Conservation (phyloP, 331 rosid genomes). For the Quercus lobata region DNA sequence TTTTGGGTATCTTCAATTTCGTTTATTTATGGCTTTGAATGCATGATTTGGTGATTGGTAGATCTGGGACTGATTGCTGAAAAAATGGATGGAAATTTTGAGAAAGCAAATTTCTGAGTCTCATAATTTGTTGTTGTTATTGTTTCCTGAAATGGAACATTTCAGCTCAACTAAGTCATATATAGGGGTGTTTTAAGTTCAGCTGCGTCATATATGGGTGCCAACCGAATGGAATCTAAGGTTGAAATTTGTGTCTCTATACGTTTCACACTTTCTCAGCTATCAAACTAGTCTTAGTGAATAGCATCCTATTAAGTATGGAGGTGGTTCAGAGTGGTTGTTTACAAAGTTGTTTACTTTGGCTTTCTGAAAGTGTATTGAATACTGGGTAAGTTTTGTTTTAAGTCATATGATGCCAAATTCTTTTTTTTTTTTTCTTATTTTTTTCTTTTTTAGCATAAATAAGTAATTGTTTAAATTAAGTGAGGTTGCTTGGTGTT, state of each 20-base stretch:
- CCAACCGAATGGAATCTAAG: background rate
- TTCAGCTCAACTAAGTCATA: background rate
- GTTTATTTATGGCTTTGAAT: background rate
- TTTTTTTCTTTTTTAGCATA: background rate
- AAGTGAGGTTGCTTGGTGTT: background rate
- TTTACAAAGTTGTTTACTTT: background rate
- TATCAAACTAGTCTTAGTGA: background rate
- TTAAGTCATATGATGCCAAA: background rate
- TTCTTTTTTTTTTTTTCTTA: background rate
- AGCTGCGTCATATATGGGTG: too few relatives aligned
- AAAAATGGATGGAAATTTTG: background rate
- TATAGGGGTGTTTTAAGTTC: background rate
- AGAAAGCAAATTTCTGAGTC: background rate
- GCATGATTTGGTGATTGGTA: conserved; percentile 10
- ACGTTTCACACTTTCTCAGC: background rate
- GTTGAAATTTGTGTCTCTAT: background rate
- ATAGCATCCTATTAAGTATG: background rate
- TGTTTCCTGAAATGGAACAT: background rate
- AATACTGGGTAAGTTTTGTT: background rate
- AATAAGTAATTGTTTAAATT: background rate
- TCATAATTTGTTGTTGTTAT: background rate
- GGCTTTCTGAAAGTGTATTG: background rate
- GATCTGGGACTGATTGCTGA: conserved; percentile 23
- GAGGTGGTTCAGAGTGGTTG: background rate
- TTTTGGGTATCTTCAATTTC: background rate